Evolutionary conservation across 1,139 yeast genomes (phyloP), one percentile per base, ranked within the genome.

Genomic region (Suhomyces anneliseae): DNA sequence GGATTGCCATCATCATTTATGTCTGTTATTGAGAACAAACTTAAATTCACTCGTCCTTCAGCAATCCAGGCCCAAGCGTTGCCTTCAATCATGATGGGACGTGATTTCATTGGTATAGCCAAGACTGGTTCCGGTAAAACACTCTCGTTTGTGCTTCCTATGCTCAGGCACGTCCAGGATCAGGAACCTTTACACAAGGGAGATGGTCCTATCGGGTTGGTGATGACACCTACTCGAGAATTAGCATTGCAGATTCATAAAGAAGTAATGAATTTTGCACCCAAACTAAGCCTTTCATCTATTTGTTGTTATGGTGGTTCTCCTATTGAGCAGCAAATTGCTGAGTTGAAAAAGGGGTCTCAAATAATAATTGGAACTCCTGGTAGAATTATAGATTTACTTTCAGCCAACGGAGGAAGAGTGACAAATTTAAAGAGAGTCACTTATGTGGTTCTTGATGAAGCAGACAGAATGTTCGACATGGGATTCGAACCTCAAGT

Each of bases 401-500:
- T 95, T 29, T 85, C 96, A 1, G 87, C 95, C 1, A 93, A 93
- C 62, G 73, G 82, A 38, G 97, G 98, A 0, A 74, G 92, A 43
- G 82, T 92, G 0, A 73, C 93, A 2, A 85, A 83, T 50, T 72
- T 93, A 15, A 70, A 72, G 39, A 70, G 95, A 38, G 82, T 88
- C 4, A 85, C 97, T 0, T 90, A 85, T 63, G 76, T 90, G 15
- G 96, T 92, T 0, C 70, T 95, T 49, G 99, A 95, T 64, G 99
- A 95, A 63, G 98, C 99, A 1, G 99, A 95, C 66, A 72, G 99
- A 56, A 85, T 93, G 88, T 92, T 92, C 69, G 99, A 93, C 66
- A 76, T 93, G 81, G 99, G 99, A 1, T 95, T 95, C 68, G 99
- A 90, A 60, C 99, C 99, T 0, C 99, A 95, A 62, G 92, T 95